phyloP scores from a whole-genome alignment of 305 asterid species.

The Fraxinus platypoda region DNA sequence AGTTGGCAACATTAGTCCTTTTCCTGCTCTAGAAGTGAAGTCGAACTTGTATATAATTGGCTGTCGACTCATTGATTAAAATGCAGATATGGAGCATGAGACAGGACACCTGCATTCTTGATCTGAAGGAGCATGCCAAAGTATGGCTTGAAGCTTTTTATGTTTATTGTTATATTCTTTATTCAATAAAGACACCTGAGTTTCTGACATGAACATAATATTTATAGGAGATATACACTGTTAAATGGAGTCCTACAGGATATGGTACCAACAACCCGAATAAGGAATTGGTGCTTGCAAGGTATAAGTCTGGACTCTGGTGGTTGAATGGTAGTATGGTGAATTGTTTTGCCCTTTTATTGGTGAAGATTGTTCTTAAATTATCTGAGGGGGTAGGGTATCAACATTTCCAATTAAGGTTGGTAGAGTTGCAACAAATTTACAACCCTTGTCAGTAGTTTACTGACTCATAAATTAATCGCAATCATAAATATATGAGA shows the following conservation, averaged over 20 bases:
- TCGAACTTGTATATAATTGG: constrained; percentile 10
- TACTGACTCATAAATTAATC: neutral
- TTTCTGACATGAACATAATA: constrained; percentile 17
- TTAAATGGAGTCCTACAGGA: constrained; percentile 97
- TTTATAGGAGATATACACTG: constrained; percentile 85
- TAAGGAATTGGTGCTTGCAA: constrained; percentile 72
- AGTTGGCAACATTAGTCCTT: constrained; percentile 2
- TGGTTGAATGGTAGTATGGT: constrained; percentile 8
- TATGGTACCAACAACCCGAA: constrained; percentile 85
- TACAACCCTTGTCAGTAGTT: neutral
- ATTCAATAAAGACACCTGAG: constrained; percentile 9
- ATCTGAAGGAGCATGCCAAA: constrained; percentile 73
- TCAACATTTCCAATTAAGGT: neutral
- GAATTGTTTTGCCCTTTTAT: neutral
- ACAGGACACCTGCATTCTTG: constrained; percentile 74
- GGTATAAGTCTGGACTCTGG: constrained; percentile 40
- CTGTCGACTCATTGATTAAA: constrained; percentile 22
- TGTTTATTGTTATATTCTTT: constrained; percentile 5
- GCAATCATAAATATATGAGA: neutral
- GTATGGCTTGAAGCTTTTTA: constrained; percentile 35
- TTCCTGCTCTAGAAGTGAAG: neutral
- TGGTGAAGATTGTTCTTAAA: neutral
- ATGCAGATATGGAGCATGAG: constrained; percentile 91
- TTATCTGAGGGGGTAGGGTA: neutral
- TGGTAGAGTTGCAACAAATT: neutral